These are phyloP conservation scores for Baudoinia panamericana DNA, from an alignment of 495 filamentous ascomycete genomes.

Conservation along the genomic window DNA sequence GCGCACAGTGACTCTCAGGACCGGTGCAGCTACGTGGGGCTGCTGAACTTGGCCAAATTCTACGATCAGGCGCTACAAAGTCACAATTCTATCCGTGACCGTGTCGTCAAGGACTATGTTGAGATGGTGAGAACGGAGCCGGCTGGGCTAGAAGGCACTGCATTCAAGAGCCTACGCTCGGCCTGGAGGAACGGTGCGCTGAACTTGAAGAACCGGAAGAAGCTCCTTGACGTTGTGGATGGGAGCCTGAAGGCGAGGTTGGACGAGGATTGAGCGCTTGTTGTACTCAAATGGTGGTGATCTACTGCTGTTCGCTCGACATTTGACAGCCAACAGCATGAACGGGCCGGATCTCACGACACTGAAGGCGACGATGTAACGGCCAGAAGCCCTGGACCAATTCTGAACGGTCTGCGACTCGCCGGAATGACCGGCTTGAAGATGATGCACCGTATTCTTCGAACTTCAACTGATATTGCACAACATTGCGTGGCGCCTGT, in stretches of 20 bases:
- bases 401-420: too few species aligned
- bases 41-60: constrained; percentile 44
- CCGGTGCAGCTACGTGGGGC: constrained; percentile 38
- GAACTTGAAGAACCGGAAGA: constrained; percentile 44
- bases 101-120: constrained; percentile 42
- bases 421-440: too few species aligned
- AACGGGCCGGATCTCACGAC: too few species aligned
- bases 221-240: constrained; percentile 36
- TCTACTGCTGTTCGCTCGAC: too few species aligned
- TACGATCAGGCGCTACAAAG: constrained; percentile 43
- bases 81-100: constrained; percentile 36
- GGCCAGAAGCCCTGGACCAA: too few species aligned
- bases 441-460: too few species aligned
- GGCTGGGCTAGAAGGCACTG: constrained; percentile 28
- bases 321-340: too few species aligned
- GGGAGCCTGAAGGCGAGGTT: constrained; percentile 32
- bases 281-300: too few species aligned
- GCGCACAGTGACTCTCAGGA: constrained; percentile 53
- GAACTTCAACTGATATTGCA: too few species aligned
- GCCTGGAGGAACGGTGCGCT: constrained; percentile 42
- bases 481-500: too few species aligned
- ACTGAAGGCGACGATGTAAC: too few species aligned
- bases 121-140: constrained; percentile 37
- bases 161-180: constrained; percentile 38
- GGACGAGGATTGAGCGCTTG: constrained; percentile 19